A percentile compares a stretch with the other conserved stretches of the same genome.
Evolutionary conservation across 352 stramenopile genomes (phyloP).

Genomic region (Globisporangium mamillatum): DNA sequence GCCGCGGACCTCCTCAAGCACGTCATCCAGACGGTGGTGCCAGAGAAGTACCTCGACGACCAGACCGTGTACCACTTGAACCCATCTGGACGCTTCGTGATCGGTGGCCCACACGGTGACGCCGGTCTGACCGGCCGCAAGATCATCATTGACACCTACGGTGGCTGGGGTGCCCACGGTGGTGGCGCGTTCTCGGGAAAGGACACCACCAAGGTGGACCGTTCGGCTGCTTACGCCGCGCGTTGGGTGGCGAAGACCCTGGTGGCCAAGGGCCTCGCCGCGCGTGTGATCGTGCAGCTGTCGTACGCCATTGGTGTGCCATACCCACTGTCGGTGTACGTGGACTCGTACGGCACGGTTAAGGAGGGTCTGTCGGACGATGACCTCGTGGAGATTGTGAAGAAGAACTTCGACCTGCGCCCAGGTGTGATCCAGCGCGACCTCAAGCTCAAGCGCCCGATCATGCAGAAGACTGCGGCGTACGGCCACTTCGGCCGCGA

Average conservation of each 20-base stretch:
- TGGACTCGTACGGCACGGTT: conserved; percentile 98
- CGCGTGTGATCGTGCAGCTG: conserved; percentile 95
- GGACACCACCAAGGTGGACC: conserved; percentile 99
- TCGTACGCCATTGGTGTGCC: conserved; percentile 98
- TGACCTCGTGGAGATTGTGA: conserved; percentile 97
- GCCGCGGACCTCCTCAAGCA: conserved; percentile 97
- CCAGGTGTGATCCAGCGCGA: conserved; percentile 98
- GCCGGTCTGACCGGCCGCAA: conserved; percentile 98
- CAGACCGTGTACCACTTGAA: conserved; percentile 99
- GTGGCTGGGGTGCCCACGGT: conserved; percentile 98
- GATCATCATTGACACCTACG: conserved; percentile 99
- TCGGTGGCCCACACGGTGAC: conserved; percentile 98
- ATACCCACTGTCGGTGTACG: conserved; percentile 96
- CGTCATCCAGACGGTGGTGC: conserved; percentile 98
- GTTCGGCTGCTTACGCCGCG: conserved; percentile 96
- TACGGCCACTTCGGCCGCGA: conserved; percentile 99
- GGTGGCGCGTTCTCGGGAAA: conserved; percentile 99
- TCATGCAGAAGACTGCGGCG: conserved; percentile 98
- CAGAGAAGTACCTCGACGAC: conserved; percentile 98
- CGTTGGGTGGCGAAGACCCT: conserved; percentile 99
- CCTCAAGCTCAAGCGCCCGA: conserved; percentile 95
- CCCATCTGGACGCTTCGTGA: conserved; percentile 98
- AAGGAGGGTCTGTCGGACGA: conserved; percentile 94
- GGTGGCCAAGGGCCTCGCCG: conserved; percentile 93
- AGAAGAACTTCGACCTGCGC: conserved; percentile 99